These are phyloP conservation scores for Sistotremastrum niveocremeum DNA, from an alignment of 768 basidiomycete genomes.

Conservation along the genomic window DNA sequence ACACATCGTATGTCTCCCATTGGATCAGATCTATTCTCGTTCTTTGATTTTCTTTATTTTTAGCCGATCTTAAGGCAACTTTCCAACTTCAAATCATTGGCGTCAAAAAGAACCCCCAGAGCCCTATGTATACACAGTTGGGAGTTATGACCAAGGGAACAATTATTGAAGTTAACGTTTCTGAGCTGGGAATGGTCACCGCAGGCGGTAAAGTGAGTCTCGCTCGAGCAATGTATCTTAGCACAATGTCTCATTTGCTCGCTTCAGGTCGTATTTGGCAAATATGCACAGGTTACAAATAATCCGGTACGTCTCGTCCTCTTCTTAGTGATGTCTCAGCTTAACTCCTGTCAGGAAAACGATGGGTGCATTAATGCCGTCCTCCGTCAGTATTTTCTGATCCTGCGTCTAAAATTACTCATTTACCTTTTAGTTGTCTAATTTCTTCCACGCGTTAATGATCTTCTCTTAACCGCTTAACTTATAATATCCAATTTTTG, in stretches of 20 bases:
- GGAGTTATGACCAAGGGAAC: constrained; percentile 98
- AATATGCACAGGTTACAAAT: constrained; percentile 89
- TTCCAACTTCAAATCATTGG: constrained; percentile 97
- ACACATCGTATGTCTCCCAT: constrained; percentile 71
- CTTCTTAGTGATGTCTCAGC: not conserved
- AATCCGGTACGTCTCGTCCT: constrained; percentile 36
- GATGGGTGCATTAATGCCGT: constrained; percentile 96
- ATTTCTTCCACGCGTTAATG: not conserved
- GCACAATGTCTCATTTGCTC: not conserved
- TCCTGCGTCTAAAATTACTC: not conserved
- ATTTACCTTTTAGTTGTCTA: constrained; percentile 15
- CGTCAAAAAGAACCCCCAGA: constrained; percentile 99
- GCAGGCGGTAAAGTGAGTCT: constrained; percentile 72
- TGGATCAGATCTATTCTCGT: not conserved
- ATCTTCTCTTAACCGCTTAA: not conserved
- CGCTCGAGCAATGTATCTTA: constrained; percentile 2
- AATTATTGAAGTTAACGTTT: constrained; percentile 97
- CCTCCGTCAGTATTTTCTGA: constrained; percentile 44
- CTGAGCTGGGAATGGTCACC: constrained; percentile 94
- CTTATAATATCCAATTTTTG: not conserved
- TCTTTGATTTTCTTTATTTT: not conserved
- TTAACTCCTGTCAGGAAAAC: constrained; percentile 38
- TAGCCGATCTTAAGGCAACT: constrained; percentile 94
- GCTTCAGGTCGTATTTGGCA: constrained; percentile 61
- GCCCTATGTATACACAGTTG: constrained; percentile 92